These are phyloP conservation scores for Setomelanomma holmii DNA, from an alignment of 2,329 filamentous ascomycete species.

Conservation along the genomic window DNA sequence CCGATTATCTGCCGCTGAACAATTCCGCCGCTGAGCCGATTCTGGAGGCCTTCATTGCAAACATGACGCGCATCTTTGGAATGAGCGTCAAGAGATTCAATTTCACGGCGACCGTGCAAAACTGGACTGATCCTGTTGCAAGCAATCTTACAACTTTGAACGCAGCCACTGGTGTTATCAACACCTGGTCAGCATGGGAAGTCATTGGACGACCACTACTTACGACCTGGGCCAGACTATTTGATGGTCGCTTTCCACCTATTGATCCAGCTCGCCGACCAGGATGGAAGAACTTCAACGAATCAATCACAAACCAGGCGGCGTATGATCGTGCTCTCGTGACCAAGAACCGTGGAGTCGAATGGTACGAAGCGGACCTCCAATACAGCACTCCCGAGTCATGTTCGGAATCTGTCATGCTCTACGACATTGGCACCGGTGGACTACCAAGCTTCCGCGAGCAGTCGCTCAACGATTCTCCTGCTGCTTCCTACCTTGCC, in stretches of 20 bases:
- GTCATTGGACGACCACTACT: conserved; percentile 44
- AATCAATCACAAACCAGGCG: conserved; percentile 22
- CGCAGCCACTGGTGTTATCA: conserved; percentile 38
- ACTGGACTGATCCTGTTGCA: conserved; percentile 29
- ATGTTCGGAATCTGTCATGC: conserved; percentile 51
- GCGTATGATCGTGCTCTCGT: conserved; percentile 26
- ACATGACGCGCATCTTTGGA: conserved; percentile 45
- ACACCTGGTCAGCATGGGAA: conserved; percentile 43
- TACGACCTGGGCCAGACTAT: conserved; percentile 40
- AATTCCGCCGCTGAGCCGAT: conserved; percentile 50
- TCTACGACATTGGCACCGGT: conserved; percentile 54
- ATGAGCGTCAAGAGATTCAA: conserved; percentile 50
- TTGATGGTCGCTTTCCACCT: conserved; percentile 50
- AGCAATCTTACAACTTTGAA: conserved; percentile 42
- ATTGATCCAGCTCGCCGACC: conserved; percentile 47
- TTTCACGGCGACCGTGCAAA: conserved; percentile 44
- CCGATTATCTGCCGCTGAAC: conserved; percentile 51
- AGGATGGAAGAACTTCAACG: conserved; percentile 37
- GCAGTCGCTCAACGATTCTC: conserved; percentile 39
- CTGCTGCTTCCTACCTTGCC: conserved; percentile 43
- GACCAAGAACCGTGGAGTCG: conserved; percentile 44
- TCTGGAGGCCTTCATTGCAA: conserved; percentile 47
- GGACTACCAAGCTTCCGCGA: conserved; percentile 52
- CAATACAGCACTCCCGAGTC: conserved; percentile 48
- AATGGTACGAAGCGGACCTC: conserved; percentile 49